Evolutionary conservation across 192 early-diverging fungal species (phyloP).

Genomic region (Coemansia sp.): DNA sequence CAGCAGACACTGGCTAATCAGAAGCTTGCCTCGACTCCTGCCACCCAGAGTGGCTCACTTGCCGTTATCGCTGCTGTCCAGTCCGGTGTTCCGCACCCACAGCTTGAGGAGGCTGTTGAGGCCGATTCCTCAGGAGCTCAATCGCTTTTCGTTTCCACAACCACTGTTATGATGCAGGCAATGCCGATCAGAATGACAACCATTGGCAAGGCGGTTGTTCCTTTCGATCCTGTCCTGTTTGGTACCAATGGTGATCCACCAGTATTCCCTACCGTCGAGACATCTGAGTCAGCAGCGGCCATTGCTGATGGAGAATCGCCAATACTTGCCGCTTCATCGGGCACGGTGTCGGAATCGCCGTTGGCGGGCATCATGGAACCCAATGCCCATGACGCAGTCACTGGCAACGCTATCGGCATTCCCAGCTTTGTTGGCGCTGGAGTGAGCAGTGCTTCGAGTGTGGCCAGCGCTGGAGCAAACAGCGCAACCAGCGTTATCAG

Average conservation of each 20-base stretch:
- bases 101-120: background rate
- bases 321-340: too few species aligned
- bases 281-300: background rate
- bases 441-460: background rate
- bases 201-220: slow-evolving; percentile 39
- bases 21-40: too few species aligned
- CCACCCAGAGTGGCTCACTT: background rate
- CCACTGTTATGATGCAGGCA: slow-evolving; percentile 10
- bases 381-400: too few species aligned
- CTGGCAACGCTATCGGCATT: background rate
- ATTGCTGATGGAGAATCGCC: background rate
- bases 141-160: slow-evolving; percentile 4
- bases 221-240: slow-evolving; percentile 43
- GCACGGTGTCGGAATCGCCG: too few species aligned
- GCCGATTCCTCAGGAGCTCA: background rate
- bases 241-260: slow-evolving; percentile 19
- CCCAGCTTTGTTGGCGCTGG: background rate
- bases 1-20: too few species aligned
- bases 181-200: slow-evolving; percentile 40
- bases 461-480: background rate
- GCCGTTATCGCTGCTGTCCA: slow-evolving; percentile 40
- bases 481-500: background rate
- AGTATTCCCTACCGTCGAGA: background rate
- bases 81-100: slow-evolving; percentile 14
- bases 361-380: too few species aligned